Evolutionary conservation across 2,329 filamentous ascomycete genomes (phyloP), one percentile per base, ranked within the genome.

Genomic region (Thielaviopsis euricoi): DNA sequence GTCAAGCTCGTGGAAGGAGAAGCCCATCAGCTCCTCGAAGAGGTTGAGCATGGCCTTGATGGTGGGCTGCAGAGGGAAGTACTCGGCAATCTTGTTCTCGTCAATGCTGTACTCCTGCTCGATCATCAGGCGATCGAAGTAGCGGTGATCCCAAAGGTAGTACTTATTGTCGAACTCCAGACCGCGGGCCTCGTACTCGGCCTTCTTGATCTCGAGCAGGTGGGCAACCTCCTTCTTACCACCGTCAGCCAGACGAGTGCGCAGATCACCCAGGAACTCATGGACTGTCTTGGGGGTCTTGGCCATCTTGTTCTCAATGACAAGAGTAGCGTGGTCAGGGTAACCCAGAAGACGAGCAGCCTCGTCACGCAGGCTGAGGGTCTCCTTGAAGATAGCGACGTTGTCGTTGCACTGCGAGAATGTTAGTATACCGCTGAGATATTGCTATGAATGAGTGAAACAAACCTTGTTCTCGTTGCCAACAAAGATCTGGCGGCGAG

Each of bases 231-330:
- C 87, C 67, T 84, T 82, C 59, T 76, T 71, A 23, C 86, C 87
- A 25, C 87, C 87, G 0, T 83, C 78, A 0, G 79, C 75, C 29
- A 93, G 74, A 56, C 84, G 81, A 25, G 71, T 74, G 59, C 83
- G 80, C 61, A 93, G 73, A 66, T 90, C 86, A 5, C 74, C 76
- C 7, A 93, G 72, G 69, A 93, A 91, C 56, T 81, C 77, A 62
- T 85, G 78, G 12, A 93, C 87, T 0, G 79, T 85, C 65, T 81
- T 76, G 1, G 85, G 78, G 1, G 77, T 82, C 75, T 90, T 89
- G 52, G 87, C 86, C 87, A 93, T 93, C 77, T 89, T 91, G 65
- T 87, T 82, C 66, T 89, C 86, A 46, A 93, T 84, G 52, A 80
- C 75, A 68, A 89, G 83, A 53, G 82, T 78, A 19, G 87, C 87